Evolutionary conservation across 306 rosid genomes (phyloP).

Genomic region (Datisca glomerata): DNA sequence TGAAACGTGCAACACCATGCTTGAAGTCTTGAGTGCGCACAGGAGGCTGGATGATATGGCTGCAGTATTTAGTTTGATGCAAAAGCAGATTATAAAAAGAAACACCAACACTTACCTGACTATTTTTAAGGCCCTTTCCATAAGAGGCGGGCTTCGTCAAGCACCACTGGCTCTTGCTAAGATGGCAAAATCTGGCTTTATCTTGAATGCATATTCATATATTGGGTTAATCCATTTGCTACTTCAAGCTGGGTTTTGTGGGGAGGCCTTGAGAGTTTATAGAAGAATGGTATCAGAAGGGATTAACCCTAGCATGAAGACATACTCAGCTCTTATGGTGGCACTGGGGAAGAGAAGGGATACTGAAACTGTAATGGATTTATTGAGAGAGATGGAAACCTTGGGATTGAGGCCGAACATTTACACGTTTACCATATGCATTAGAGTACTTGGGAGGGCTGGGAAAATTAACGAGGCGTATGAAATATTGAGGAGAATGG

Average conservation of each 20-base stretch:
- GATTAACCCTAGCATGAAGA: slow-evolving; percentile 77
- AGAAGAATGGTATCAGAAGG: slow-evolving; percentile 60
- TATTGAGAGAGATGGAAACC: slow-evolving; percentile 67
- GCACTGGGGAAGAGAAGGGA: slow-evolving; percentile 85
- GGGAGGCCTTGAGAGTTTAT: slow-evolving; percentile 72
- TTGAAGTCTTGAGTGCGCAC: slow-evolving; percentile 46
- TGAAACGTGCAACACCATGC: slow-evolving; percentile 82
- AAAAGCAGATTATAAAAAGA: slow-evolving; percentile 55
- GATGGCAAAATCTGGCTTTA: slow-evolving; percentile 59
- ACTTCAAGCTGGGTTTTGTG: slow-evolving; percentile 51
- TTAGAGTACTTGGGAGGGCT: slow-evolving; percentile 78
- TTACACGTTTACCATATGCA: slow-evolving; percentile 86
- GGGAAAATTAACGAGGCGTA: slow-evolving; percentile 73
- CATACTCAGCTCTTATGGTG: slow-evolving; percentile 88
- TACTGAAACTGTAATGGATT: slow-evolving; percentile 45
- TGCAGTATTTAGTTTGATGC: slow-evolving; percentile 71
- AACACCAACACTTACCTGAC: slow-evolving; percentile 47
- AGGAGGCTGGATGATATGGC: slow-evolving; percentile 61
- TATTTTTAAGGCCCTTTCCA: slow-evolving; percentile 47
- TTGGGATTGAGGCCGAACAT: slow-evolving; percentile 85
- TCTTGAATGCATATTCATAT: slow-evolving; percentile 84
- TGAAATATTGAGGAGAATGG: slow-evolving; percentile 67
- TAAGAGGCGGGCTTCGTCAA: slow-evolving; percentile 74
- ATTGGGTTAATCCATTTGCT: slow-evolving; percentile 76
- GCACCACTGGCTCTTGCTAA: slow-evolving; percentile 43